A percentile compares a stretch with the other conserved stretches of the same genome.
Evolutionary conservation across 139 green algal genomes (phyloP).

Genomic region (Parachlorella kessleri): DNA sequence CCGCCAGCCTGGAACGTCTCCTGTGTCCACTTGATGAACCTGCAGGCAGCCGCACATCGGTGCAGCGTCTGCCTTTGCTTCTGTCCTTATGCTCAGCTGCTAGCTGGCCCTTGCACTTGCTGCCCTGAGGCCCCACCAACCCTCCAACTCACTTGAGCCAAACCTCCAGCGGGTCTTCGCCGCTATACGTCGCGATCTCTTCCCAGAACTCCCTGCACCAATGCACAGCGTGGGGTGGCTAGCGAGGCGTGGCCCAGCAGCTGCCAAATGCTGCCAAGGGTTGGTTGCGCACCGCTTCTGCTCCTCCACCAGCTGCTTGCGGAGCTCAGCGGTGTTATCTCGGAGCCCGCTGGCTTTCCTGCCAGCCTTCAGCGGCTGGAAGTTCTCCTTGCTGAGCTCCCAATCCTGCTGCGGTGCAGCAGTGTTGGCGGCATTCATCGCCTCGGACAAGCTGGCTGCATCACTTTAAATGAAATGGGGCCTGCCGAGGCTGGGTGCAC

Average conservation of each 20-base stretch:
- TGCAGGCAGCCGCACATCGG: constrained; percentile 32
- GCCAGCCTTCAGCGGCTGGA: constrained; percentile 72
- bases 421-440: not conserved
- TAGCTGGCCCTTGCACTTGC: no score
- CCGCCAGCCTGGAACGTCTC: constrained; percentile 65
- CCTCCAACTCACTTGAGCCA: constrained; percentile 81
- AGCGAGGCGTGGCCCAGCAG: no score
- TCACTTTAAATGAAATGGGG: no score
- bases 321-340: constrained; percentile 23
- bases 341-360: constrained; percentile 54
- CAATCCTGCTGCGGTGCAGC: constrained; percentile 51
- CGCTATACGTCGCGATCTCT: constrained; percentile 68
- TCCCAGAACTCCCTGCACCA: constrained; percentile 56
- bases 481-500: no score
- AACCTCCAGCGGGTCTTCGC: constrained; percentile 75
- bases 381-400: constrained; percentile 90
- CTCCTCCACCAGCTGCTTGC: constrained; percentile 27
- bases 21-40: constrained; percentile 92
- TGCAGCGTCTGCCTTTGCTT: not conserved
- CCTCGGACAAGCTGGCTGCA: no score
- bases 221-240: not conserved
- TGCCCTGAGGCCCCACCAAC: no score
- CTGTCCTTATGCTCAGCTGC: no score
- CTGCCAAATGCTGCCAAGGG: no score
- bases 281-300: no score